Evolutionary conservation across 2,329 filamentous ascomycete genomes (phyloP).

Genomic region (Claviceps cyperi): DNA sequence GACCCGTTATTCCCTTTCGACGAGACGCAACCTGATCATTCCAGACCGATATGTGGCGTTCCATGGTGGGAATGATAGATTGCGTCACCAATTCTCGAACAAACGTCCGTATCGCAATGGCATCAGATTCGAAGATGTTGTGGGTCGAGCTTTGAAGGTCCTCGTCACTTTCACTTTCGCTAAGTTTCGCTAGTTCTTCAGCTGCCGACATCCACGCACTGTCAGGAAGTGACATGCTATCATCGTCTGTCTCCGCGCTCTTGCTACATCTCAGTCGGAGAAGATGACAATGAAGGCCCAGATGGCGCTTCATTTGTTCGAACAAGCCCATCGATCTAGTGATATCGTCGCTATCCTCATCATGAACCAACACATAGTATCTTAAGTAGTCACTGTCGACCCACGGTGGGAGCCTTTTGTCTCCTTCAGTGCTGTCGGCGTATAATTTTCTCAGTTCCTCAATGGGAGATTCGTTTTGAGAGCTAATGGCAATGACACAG

Average conservation of each 20-base stretch:
- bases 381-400: constrained; percentile 83
- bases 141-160: constrained; percentile 55
- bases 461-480: constrained; percentile 67
- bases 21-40: constrained; percentile 94
- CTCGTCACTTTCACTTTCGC: constrained; percentile 51
- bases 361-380: constrained; percentile 93
- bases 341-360: constrained; percentile 91
- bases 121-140: constrained; percentile 86
- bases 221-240: constrained; percentile 65
- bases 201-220: constrained; percentile 81
- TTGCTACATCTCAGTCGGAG: constrained; percentile 72
- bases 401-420: constrained; percentile 63
- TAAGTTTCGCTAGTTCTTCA: constrained; percentile 68
- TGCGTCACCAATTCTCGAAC: constrained; percentile 91
- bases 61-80: constrained; percentile 92
- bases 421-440: constrained; percentile 65
- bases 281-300: constrained; percentile 89
- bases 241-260: constrained; percentile 80
- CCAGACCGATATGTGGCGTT: constrained; percentile 79
- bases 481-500: constrained; percentile 89
- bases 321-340: constrained; percentile 78
- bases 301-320: constrained; percentile 98
- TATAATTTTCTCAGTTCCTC: constrained; percentile 78
- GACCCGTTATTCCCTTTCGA: constrained; percentile 72
- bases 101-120: constrained; percentile 74